Base-by-base conservation (phyloP, 2,329 filamentous ascomycete genomes). In the Trichophyton rubrum region DNA sequence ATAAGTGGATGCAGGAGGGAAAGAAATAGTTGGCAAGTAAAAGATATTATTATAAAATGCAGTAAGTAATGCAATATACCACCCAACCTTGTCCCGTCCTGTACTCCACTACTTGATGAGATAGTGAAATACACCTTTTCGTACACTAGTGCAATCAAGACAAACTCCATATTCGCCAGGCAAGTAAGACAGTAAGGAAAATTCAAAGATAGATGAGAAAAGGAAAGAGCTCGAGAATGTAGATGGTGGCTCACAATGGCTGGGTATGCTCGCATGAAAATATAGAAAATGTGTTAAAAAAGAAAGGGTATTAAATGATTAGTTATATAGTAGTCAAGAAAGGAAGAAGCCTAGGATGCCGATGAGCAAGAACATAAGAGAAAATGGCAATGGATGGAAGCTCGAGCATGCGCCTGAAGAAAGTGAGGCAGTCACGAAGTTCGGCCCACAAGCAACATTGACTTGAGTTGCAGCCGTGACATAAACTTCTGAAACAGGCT, bases 401-500 rank as follows among this genome's bases (percentile, higher is more conserved):
- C 24, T 53, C 27, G 27, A 53, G 13, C 49, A 24, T 30, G 22
- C 30, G 13, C 49, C 20, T n/a, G 38, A 33, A 30, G 41, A 6
- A 5, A 47, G 24, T 30, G 56, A 20, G n/a, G 38, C 45, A 13
- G 59, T 17, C 3, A 80, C 79, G 66, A 84, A 86, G 0, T 67
- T 71, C 0, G 77, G 74, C 0, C 84, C 84, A 66, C 84, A 86
- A 9, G 69, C 78, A 9, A 82, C 77, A 68, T 96, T 87, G 58
- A 97, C 80, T 67, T 87, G 82, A 63, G 80, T 74, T 0, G 92
- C 91, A 0, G 90, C 90, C 8, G 75, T 68, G 4, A 80, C 74
- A 70, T 96, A 97, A 0, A 85, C 88, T 15, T 77, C 72, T 27
- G 82, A 81, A 55, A 97, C 80, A 6, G 84, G 81, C 66, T 88